Conservation (phyloP, 106 monocot species). For the Cymbidium sinense region DNA sequence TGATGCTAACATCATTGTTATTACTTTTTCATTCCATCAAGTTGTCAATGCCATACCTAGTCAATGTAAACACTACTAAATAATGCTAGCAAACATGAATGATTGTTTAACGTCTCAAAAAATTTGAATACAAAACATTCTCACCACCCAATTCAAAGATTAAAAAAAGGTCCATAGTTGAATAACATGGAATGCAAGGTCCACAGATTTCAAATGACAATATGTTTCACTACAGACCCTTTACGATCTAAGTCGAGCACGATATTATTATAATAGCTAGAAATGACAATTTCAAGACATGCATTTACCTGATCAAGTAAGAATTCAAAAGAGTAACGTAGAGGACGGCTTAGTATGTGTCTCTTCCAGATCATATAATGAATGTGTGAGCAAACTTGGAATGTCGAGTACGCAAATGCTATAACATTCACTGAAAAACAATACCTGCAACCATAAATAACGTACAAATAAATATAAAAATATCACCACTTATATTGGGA, state of each 20-base stretch:
- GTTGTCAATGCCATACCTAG: background rate
- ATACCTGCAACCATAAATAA: constrained; percentile 36
- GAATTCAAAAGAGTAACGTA: constrained; percentile 49
- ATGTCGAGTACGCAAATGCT: constrained; percentile 56
- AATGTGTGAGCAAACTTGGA: constrained; percentile 41
- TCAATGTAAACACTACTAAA: background rate
- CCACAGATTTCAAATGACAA: background rate
- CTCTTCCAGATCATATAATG: constrained; percentile 30
- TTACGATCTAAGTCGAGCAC: background rate
- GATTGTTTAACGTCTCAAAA: background rate
- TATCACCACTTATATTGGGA: background rate
- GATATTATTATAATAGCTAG: background rate
- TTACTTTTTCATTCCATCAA: background rate
- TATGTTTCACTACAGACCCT: background rate
- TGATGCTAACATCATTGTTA: background rate
- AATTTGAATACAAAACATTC: background rate
- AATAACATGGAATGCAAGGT: background rate
- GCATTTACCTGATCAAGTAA: constrained; percentile 68
- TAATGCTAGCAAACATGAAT: background rate
- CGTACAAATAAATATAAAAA: constrained; percentile 2
- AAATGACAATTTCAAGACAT: background rate
- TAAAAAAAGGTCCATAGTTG: too few relatives aligned
- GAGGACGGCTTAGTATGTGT: constrained; percentile 31
- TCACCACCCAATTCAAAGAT: background rate
- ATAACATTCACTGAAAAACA: constrained; percentile 59